Evolutionary conservation across 2,329 filamentous ascomycete species (phyloP).

Genomic region (Alternaria sp.): DNA sequence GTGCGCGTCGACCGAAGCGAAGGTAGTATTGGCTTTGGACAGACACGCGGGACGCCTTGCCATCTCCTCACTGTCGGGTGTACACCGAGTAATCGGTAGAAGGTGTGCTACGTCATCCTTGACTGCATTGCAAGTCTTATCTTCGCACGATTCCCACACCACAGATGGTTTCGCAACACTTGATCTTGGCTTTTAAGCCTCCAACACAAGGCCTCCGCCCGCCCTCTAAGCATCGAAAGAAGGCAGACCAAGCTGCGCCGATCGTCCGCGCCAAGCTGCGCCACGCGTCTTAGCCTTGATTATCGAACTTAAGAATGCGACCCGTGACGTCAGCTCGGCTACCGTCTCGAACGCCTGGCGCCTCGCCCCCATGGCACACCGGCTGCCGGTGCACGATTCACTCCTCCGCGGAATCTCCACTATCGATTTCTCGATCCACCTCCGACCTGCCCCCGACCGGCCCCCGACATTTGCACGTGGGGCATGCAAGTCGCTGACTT

Average conservation of each 20-base stretch:
- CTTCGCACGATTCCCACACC: background rate
- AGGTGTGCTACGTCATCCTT: background rate
- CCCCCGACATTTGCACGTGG: background rate
- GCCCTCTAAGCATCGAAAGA: slow-evolving; percentile 7
- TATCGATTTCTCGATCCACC: slow-evolving; percentile 5
- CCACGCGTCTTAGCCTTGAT: slow-evolving; percentile 13
- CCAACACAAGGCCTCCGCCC: background rate
- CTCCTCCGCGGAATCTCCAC: background rate
- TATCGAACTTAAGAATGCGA: background rate
- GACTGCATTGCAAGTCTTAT: background rate
- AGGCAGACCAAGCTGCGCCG: slow-evolving; percentile 17
- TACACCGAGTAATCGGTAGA: background rate
- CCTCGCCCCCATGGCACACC: slow-evolving; percentile 1
- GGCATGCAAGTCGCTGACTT: background rate
- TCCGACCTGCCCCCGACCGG: background rate
- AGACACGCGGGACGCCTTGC: background rate
- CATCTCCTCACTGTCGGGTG: background rate
- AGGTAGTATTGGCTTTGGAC: background rate
- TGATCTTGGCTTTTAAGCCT: slow-evolving; percentile 4
- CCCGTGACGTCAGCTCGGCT: slow-evolving; percentile 17
- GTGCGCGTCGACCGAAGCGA: slow-evolving; percentile 8
- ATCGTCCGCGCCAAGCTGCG: slow-evolving; percentile 18
- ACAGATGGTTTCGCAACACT: background rate
- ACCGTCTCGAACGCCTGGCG: background rate
- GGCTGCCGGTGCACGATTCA: background rate